Evolutionary conservation across 2,329 filamentous ascomycete genomes (phyloP).

Genomic region (Acrodontium crateriforme): DNA sequence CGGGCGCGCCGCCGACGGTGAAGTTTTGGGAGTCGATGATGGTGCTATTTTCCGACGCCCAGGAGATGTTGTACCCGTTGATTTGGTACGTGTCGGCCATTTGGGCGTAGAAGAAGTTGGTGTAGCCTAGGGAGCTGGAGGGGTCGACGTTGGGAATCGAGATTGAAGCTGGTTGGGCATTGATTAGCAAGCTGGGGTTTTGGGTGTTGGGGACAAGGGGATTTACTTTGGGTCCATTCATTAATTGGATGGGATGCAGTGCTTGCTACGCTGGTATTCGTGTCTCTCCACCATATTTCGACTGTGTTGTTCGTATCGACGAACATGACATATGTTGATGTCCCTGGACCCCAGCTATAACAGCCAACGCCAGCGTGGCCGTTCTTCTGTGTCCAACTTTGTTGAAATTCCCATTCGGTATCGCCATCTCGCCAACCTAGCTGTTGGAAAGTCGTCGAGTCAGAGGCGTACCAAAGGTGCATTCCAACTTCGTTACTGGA

Average conservation of each 20-base stretch:
- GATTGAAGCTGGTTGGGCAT: constrained; percentile 10
- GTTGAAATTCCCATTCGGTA: constrained; percentile 23
- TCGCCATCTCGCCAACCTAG: constrained; percentile 28
- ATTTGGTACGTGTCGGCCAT: constrained; percentile 21
- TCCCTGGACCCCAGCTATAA: constrained; percentile 28
- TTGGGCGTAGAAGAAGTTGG: constrained; percentile 30
- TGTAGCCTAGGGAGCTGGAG: constrained; percentile 28
- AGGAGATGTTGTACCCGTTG: constrained; percentile 27
- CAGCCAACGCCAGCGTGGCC: constrained; percentile 32
- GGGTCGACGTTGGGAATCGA: constrained; percentile 26
- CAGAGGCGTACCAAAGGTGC: constrained; percentile 32
- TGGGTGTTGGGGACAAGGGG: too few species aligned
- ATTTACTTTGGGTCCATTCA: constrained; percentile 21
- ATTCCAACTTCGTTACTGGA: constrained; percentile 24
- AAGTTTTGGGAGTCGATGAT: constrained; percentile 19
- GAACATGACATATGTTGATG: constrained; percentile 30
- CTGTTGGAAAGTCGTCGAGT: constrained; percentile 27
- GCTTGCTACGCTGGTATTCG: constrained; percentile 20
- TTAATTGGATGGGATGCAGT: constrained; percentile 27
- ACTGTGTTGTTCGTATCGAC: constrained; percentile 25
- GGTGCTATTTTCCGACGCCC: constrained; percentile 25
- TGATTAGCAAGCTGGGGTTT: too few species aligned
- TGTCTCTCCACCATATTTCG: constrained; percentile 33
- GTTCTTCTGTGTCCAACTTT: constrained; percentile 26
- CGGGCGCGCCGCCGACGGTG: constrained; percentile 21